Conservation (phyloP, 225 moss, liverwort and hornwort genomes). For the Sphagnum contortum region DNA sequence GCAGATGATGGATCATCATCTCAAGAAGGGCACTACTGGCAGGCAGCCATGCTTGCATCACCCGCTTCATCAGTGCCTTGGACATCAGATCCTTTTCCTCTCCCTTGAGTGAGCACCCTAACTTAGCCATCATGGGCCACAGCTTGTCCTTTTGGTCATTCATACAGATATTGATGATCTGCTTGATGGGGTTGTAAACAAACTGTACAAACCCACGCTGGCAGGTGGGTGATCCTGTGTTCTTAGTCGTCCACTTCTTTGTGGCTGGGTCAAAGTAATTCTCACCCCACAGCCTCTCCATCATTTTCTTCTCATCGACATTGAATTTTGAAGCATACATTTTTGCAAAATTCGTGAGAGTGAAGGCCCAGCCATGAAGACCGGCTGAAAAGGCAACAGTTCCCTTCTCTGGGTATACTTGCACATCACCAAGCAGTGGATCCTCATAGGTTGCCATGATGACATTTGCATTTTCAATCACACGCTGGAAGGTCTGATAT, state of each 20-base stretch:
- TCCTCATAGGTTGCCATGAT: constrained; percentile 64
- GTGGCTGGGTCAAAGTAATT: constrained; percentile 76
- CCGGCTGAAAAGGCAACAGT: constrained; percentile 49
- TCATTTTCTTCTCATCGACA: constrained; percentile 83
- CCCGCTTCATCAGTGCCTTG: constrained; percentile 1
- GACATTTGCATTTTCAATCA: constrained; percentile 50
- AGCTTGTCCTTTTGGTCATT: constrained; percentile 93
- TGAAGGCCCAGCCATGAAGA: constrained; percentile 60
- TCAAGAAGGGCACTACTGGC: constrained; percentile 1
- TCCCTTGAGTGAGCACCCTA: constrained; percentile 18
- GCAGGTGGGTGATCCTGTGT: constrained; percentile 55
- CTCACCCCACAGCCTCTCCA: constrained; percentile 96
- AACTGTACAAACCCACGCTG: constrained; percentile 88
- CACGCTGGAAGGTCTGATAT: constrained; percentile 46
- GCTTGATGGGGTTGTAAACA: constrained; percentile 82
- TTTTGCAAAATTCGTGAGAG: constrained; percentile 53
- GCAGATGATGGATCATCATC: constrained; percentile 2
- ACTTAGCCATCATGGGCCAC: constrained; percentile 85
- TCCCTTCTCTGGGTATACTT: constrained; percentile 43
- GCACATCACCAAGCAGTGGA: constrained; percentile 49
- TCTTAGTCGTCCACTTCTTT: constrained; percentile 81
- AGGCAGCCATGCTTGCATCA: constrained; percentile 1
- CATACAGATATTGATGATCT: constrained; percentile 87
- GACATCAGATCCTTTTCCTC: constrained; percentile 1
- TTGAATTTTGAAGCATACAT: constrained; percentile 54